phyloP scores from a whole-genome alignment of 2,329 filamentous ascomycete genomes.

The Capronia americana region DNA sequence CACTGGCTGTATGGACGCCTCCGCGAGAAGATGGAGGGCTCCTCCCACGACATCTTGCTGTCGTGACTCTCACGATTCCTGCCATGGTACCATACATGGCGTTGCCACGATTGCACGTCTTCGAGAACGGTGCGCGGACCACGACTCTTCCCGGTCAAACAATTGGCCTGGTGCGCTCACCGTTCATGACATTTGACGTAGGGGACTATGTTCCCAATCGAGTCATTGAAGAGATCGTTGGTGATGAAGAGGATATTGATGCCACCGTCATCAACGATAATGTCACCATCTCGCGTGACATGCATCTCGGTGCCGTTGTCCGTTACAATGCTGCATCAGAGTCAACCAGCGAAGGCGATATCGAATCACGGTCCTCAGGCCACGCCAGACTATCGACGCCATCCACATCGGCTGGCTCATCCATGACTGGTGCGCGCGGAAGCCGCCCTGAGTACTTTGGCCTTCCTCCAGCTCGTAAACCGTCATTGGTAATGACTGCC shows the following conservation, averaged over 20 bases:
- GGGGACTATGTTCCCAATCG: not conserved
- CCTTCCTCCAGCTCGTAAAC: not conserved
- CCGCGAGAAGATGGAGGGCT: not conserved
- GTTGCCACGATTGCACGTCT: not conserved
- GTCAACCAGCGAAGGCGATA: not conserved
- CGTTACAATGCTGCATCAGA: not conserved
- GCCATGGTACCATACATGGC: not conserved
- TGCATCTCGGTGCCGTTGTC: not conserved
- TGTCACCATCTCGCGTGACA: not conserved
- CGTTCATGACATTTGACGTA: not conserved
- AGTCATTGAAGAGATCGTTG: not conserved
- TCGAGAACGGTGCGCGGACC: slow-evolving; percentile 5
- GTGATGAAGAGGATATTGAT: slow-evolving; percentile 4
- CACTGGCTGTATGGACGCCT: not conserved
- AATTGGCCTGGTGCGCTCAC: slow-evolving; percentile 6
- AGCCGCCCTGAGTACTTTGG: not conserved
- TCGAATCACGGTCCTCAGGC: not conserved
- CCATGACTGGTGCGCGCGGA: not conserved
- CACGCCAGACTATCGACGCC: not conserved
- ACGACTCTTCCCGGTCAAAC: slow-evolving; percentile 1
- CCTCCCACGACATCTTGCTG: not conserved
- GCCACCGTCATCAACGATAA: slow-evolving; percentile 2
- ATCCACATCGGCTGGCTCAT: not conserved
- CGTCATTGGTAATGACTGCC: not conserved
- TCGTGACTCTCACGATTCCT: not conserved